Evolutionary conservation across 768 basidiomycete genomes (phyloP).

Genomic region (Agaricus bisporus): DNA sequence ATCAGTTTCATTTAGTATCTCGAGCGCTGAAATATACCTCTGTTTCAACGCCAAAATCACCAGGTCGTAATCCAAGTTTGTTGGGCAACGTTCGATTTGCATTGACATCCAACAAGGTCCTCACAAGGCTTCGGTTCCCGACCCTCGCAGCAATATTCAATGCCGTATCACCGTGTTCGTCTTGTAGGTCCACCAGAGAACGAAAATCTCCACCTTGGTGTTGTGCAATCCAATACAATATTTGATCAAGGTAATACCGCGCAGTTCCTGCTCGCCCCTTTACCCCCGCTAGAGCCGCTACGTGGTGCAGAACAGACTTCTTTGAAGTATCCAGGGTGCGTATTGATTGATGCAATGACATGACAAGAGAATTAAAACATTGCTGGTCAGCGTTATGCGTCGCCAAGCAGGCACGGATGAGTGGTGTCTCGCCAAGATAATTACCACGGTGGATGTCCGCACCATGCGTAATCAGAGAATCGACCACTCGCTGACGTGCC

Average conservation of each 20-base stretch:
- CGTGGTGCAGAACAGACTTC: slow-evolving; percentile 87
- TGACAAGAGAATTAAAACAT: slow-evolving; percentile 62
- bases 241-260: slow-evolving; percentile 85
- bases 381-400: slow-evolving; percentile 81
- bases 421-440: slow-evolving; percentile 88
- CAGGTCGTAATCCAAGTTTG: slow-evolving; percentile 88
- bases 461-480: slow-evolving; percentile 66
- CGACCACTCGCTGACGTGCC: slow-evolving; percentile 60
- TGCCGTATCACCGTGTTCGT: slow-evolving; percentile 93
- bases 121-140: slow-evolving; percentile 82
- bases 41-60: slow-evolving; percentile 91
- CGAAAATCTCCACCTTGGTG: slow-evolving; percentile 71
- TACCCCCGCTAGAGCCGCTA: slow-evolving; percentile 85
- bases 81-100: slow-evolving; percentile 87
- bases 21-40: slow-evolving; percentile 46
- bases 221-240: slow-evolving; percentile 82
- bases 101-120: slow-evolving; percentile 84
- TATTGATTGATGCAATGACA: slow-evolving; percentile 64
- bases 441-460: slow-evolving; percentile 92
- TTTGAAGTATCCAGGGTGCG: slow-evolving; percentile 84
- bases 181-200: slow-evolving; percentile 83
- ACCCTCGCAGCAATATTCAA: slow-evolving; percentile 93
- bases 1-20: neutral
- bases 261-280: slow-evolving; percentile 82
- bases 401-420: slow-evolving; percentile 87